phyloP scores from a whole-genome alignment of 176 grass and related monocot genomes.

The Paspalum vaginatum region DNA sequence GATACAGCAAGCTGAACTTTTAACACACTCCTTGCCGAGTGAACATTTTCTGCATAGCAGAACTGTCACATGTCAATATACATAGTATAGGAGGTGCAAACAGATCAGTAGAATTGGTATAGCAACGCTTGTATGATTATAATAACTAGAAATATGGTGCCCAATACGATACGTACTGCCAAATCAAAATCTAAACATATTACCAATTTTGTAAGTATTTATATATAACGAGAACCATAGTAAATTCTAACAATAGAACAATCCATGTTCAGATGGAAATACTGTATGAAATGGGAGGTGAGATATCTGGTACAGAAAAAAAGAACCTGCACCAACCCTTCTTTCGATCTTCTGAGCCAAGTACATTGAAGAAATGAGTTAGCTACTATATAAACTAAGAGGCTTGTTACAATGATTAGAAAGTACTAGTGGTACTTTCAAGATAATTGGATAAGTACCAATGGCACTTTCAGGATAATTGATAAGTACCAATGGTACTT shows the following conservation, averaged over 20 bases:
- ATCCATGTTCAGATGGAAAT: not conserved
- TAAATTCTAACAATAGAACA: not conserved
- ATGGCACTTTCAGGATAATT: too few relatives aligned
- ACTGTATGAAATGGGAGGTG: not conserved
- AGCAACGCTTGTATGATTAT: not conserved
- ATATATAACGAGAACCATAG: not conserved
- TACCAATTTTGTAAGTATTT: not conserved
- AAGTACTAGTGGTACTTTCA: too few relatives aligned
- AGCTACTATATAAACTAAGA: not conserved
- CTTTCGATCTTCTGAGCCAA: not conserved
- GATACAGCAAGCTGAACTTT: slow-evolving; percentile 62
- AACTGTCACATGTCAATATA: slow-evolving; percentile 27
- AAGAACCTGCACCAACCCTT: not conserved
- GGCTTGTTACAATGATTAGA: too few relatives aligned
- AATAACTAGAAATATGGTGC: not conserved
- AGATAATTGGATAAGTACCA: too few relatives aligned
- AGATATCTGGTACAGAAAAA: not conserved
- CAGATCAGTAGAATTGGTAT: not conserved
- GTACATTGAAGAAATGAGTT: not conserved
- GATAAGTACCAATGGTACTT: too few relatives aligned
- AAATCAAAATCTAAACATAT: slow-evolving; percentile 2
- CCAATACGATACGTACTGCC: not conserved
- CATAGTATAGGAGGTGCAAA: not conserved
- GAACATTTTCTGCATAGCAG: slow-evolving; percentile 55
- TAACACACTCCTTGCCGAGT: slow-evolving; percentile 14